Evolutionary conservation across 345 rosid genomes (phyloP).

Genomic region (Chamaenerion angustifolium): DNA sequence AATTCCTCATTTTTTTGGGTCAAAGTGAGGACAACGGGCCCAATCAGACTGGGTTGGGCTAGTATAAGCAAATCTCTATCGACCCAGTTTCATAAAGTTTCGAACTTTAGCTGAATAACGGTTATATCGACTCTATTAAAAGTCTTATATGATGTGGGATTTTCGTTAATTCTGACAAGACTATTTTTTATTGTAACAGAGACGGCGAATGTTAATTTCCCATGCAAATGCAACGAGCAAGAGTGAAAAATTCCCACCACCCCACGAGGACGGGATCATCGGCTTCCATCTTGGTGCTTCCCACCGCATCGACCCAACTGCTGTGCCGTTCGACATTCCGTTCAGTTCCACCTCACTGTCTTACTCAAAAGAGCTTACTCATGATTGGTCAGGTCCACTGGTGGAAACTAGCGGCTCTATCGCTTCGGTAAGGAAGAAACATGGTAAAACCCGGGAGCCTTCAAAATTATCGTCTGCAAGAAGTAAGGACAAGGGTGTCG

Average conservation of each 20-base stretch:
- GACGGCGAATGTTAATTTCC: constrained; percentile 35
- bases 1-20: too few species aligned
- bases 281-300: constrained; percentile 56
- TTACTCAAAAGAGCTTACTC: constrained; percentile 44
- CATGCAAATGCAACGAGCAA: constrained; percentile 66
- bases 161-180: not conserved
- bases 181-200: constrained; percentile 17
- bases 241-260: constrained; percentile 55
- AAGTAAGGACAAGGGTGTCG: too few species aligned
- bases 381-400: constrained; percentile 56
- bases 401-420: constrained; percentile 28
- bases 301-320: constrained; percentile 38
- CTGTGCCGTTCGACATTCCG: constrained; percentile 33
- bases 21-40: too few species aligned
- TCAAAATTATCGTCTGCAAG: constrained; percentile 12
- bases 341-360: constrained; percentile 38
- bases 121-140: too few species aligned
- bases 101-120: too few species aligned
- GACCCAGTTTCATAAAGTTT: not conserved
- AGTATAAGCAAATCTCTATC: too few species aligned
- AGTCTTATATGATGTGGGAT: not conserved
- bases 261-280: constrained; percentile 63
- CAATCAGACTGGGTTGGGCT: too few species aligned
- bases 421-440: constrained; percentile 43
- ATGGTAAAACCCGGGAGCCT: constrained; percentile 19